phyloP scores from a whole-genome alignment of 2,329 filamentous ascomycete genomes.

The Hymenotorrendiella dingleyae region DNA sequence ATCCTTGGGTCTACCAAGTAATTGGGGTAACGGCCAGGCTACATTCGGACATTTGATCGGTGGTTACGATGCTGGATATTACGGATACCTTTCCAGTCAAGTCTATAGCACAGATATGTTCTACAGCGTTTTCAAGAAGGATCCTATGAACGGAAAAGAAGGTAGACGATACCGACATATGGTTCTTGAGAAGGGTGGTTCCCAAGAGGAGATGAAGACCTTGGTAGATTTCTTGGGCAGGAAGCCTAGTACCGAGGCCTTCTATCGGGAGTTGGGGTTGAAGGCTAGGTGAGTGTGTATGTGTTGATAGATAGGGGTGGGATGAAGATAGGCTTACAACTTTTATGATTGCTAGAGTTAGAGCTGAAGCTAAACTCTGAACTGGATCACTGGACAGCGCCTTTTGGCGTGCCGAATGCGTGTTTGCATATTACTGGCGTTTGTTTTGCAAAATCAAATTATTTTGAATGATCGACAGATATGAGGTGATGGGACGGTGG shows the following conservation, averaged over 20 bases:
- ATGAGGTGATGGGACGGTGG: no score
- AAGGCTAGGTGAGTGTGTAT: conserved; percentile 1
- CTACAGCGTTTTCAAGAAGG: conserved; percentile 67
- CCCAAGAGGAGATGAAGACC: conserved; percentile 74
- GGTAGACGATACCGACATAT: conserved; percentile 72
- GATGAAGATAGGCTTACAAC: no score
- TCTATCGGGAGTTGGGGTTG: conserved; percentile 70
- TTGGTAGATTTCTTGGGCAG: conserved; percentile 73
- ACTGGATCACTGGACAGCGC: no score
- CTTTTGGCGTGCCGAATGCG: no score
- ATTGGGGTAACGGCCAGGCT: conserved; percentile 72
- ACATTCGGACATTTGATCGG: conserved; percentile 79
- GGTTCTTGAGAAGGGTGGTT: conserved; percentile 71
- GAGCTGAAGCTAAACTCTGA: no score
- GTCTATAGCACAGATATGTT: conserved; percentile 88
- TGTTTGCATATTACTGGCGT: no score
- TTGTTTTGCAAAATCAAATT: no score
- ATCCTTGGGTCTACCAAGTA: conserved; percentile 43
- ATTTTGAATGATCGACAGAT: no score
- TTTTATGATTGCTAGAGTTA: no score
- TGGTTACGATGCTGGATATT: conserved; percentile 82
- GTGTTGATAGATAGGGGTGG: not conserved
- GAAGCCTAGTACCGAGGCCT: conserved; percentile 70
- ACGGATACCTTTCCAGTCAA: conserved; percentile 67
- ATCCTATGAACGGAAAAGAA: conserved; percentile 71